phyloP scores from a whole-genome alignment of 2,329 filamentous ascomycete genomes.

The Aspergillus nomiae region DNA sequence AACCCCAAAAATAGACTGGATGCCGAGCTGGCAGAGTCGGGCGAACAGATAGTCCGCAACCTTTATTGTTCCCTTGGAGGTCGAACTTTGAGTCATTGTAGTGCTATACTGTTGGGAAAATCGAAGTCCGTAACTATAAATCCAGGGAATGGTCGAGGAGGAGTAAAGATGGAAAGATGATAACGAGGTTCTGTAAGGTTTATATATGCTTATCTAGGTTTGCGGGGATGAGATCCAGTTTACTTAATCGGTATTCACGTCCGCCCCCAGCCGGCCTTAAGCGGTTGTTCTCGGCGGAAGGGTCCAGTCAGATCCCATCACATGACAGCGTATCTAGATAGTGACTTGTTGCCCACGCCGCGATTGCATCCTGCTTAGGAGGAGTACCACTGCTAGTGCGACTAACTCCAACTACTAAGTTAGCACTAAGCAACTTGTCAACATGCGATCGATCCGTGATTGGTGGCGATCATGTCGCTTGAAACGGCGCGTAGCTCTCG shows the following conservation, averaged over 20 bases:
- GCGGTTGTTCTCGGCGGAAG: not conserved
- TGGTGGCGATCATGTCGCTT: not conserved
- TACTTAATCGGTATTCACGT: not conserved
- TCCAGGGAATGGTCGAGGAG: not conserved
- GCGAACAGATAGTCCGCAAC: slow-evolving; percentile 1
- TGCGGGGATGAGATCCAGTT: not conserved
- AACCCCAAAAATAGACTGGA: not conserved
- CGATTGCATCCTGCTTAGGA: not conserved
- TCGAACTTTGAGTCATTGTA: not conserved
- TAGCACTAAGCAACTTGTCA: not conserved
- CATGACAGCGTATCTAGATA: not conserved
- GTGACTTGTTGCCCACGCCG: not conserved
- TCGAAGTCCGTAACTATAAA: not conserved
- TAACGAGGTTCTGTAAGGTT: not conserved
- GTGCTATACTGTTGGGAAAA: not conserved
- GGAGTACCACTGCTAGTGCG: too few species aligned
- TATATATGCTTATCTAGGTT: not conserved
- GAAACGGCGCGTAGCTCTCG: not conserved
- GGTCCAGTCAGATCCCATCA: not conserved
- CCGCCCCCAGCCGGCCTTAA: not conserved
- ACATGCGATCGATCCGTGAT: not conserved
- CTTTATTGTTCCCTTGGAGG: not conserved
- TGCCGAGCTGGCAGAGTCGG: not conserved
- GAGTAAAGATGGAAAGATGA: not conserved
- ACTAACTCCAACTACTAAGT: too few species aligned